These are phyloP conservation scores for Picea mariana DNA, from an alignment of 83 land plant species.

Conservation along the genomic window DNA sequence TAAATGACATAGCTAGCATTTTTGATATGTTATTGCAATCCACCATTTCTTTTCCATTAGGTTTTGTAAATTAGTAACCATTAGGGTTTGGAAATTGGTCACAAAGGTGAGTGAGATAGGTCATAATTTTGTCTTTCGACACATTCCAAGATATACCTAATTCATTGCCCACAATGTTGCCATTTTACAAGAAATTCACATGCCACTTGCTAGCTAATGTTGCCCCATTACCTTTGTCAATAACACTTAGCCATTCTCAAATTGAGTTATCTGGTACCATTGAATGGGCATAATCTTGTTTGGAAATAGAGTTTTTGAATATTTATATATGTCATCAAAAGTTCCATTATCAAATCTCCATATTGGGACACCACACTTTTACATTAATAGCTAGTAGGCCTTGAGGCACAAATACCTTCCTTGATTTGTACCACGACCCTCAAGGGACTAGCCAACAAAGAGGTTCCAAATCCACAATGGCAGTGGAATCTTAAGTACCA, in stretches of 20 bases:
- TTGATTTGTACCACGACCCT: constrained; percentile 64
- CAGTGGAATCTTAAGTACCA: too few relatives aligned
- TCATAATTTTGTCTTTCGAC: constrained; percentile 51
- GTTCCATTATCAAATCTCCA: constrained; percentile 65
- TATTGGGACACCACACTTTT: constrained; percentile 63
- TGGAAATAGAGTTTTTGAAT: constrained; percentile 29
- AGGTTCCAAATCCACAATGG: too few relatives aligned
- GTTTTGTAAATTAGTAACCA: constrained; percentile 77
- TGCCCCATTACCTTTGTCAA: constrained; percentile 4
- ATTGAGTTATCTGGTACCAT: constrained; percentile 21
- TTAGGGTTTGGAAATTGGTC: constrained; percentile 79
- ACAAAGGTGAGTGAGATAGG: constrained; percentile 76
- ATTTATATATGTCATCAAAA: constrained; percentile 29
- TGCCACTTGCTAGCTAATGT: constrained; percentile 18
- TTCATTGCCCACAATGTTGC: constrained; percentile 81
- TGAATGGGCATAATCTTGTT: constrained; percentile 32
- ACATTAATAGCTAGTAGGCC: constrained; percentile 65
- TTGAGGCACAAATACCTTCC: constrained; percentile 82
- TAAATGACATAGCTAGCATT: constrained; percentile 76
- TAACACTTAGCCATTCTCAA: constrained; percentile 36
- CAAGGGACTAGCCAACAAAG: too few relatives aligned
- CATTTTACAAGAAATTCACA: constrained; percentile 81
- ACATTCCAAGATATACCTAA: constrained; percentile 49
- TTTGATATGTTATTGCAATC: constrained; percentile 54
- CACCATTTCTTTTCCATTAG: constrained; percentile 78